phyloP scores from a whole-genome alignment of 1,284 basidiomycete genomes.

The Malassezia vespertilionis region DNA sequence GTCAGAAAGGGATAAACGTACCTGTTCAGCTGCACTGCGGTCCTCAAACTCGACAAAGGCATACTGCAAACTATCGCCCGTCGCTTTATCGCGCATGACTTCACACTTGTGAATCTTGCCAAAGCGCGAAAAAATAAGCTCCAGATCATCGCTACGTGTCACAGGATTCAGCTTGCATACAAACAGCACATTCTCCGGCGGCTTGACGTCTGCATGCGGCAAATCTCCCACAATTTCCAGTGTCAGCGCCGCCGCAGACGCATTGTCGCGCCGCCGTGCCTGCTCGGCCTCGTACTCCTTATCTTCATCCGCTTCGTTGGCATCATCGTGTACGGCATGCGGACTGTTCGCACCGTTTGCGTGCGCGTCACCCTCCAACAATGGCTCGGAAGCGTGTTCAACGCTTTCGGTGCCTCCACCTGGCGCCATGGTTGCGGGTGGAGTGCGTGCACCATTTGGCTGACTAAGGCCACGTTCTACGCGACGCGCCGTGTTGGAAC shows the following conservation, averaged over 20 bases:
- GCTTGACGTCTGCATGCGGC: slow-evolving; percentile 92
- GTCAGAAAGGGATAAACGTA: slow-evolving; percentile 44
- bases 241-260: slow-evolving; percentile 81
- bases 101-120: slow-evolving; percentile 93
- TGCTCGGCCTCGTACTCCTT: slow-evolving; percentile 51
- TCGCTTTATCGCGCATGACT: slow-evolving; percentile 84
- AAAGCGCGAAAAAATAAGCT: slow-evolving; percentile 92
- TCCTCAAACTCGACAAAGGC: slow-evolving; percentile 98
- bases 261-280: slow-evolving; percentile 67
- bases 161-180: slow-evolving; percentile 97
- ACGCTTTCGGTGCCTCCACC: too few relatives aligned
- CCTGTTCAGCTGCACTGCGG: slow-evolving; percentile 80
- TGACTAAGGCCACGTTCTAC: too few relatives aligned
- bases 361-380: too few relatives aligned
- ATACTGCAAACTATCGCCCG: slow-evolving; percentile 91
- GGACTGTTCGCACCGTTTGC: not conserved
- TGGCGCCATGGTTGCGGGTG: too few relatives aligned
- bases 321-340: not conserved
- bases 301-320: not conserved
- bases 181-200: slow-evolving; percentile 95
- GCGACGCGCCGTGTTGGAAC: slow-evolving; percentile 8
- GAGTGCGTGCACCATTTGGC: not conserved
- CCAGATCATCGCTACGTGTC: slow-evolving; percentile 86
- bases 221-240: slow-evolving; percentile 98
- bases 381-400: too few relatives aligned